Evolutionary conservation across 345 rosid species (phyloP), one percentile per base, ranked within the genome.

Genomic region (Murraya koenigii): DNA sequence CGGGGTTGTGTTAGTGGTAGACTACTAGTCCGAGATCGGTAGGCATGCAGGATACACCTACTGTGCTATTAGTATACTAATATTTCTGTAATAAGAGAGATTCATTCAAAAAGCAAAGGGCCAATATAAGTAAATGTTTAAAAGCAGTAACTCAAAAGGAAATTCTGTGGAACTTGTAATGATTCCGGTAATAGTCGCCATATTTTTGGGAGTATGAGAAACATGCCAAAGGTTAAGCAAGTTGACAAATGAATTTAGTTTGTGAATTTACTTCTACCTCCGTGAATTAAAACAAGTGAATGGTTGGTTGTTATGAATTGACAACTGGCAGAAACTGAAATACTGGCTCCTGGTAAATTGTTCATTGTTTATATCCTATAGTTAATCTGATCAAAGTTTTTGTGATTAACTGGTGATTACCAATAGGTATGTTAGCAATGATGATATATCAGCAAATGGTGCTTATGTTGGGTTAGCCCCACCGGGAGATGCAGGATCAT

Each of bases 11-110:
- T 87, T 77, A 78, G 71, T 65, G 98, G 95, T 11, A 90, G 94
- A 85, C 87, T 96, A 54, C 84, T 88, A 65, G 86, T 96, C 60
- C 83, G 44, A 64, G 98, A 96, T 72, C 92, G 92, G 98, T 89
- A 65, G 32, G 71, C 15, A 55, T 68, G 56, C 71, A 55, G 17
- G 20, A 23, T 58, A 52, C 75, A 79, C 38, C 66, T 47, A 81
- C 23, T 38, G 64, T 66, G 17, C 72, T 8, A 80, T 62, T 52
- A 33, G 82, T 67, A 81, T 44, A 25, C 38, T 65, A 10, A 32
- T 52, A 58, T 15, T 32, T 70, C 20, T 65, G 20, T 5, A 47
- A 5, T 26, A 15, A 52, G 38, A 30, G 22, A 25, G 25, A 35
- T 54, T 49, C 9, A 14, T 66, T 60, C 7, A 11, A 60, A 38